Conservation (phyloP, 2,329 filamentous ascomycete genomes). For the Talaromyces islandicus region DNA sequence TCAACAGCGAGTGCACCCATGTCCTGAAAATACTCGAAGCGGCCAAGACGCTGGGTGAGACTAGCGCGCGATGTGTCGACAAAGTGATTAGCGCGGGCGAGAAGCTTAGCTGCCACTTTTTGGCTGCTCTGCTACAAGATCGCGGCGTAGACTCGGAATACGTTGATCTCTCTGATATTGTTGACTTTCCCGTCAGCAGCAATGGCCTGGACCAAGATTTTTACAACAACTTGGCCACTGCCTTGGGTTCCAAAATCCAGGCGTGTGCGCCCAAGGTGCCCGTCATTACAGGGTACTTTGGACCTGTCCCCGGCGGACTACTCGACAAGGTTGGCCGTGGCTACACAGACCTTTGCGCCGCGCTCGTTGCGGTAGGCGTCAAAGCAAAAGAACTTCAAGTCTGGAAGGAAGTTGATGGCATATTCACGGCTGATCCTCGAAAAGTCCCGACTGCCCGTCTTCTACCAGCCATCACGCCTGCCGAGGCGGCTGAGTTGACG, state of each 20-base stretch:
- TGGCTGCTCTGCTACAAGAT: constrained; percentile 78
- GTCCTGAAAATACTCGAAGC: constrained; percentile 68
- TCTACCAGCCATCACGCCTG: constrained; percentile 82
- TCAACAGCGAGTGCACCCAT: constrained; percentile 73
- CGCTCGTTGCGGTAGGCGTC: constrained; percentile 83
- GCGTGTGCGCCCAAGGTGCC: constrained; percentile 64
- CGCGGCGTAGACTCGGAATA: constrained; percentile 78
- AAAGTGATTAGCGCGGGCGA: constrained; percentile 92
- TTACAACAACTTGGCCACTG: constrained; percentile 59
- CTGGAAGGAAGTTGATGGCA: constrained; percentile 98
- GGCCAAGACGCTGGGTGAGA: constrained; percentile 58
- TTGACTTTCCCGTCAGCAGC: constrained; percentile 57
- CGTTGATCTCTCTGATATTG: constrained; percentile 77
- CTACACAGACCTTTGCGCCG: constrained; percentile 94
- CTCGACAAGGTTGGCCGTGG: constrained; percentile 89
- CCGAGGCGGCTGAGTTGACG: constrained; percentile 91
- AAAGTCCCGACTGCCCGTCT: constrained; percentile 90
- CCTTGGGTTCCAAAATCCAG: constrained; percentile 58
- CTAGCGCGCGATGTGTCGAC: constrained; percentile 72
- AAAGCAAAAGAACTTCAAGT: constrained; percentile 85
- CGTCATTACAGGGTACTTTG: constrained; percentile 90
- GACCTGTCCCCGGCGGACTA: constrained; percentile 82
- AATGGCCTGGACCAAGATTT: constrained; percentile 60
- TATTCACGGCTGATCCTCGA: constrained; percentile 79
- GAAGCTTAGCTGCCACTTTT: constrained; percentile 88